These are phyloP conservation scores for Echria macrotheca DNA, from an alignment of 495 filamentous ascomycete species.

Conservation along the genomic window DNA sequence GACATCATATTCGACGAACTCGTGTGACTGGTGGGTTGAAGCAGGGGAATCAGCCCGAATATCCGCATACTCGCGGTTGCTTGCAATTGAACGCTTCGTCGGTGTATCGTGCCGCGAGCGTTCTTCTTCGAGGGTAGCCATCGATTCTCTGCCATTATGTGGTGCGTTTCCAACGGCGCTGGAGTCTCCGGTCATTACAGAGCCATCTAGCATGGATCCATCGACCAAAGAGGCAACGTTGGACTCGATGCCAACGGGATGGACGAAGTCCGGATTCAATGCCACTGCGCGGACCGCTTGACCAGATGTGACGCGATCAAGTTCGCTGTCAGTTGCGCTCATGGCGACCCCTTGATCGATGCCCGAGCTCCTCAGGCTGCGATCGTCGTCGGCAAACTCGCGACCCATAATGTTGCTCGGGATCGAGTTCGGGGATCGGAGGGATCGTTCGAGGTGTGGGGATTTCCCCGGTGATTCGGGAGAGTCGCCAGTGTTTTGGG, in stretches of 20 bases:
- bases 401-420: constrained; percentile 37
- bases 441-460: constrained; percentile 24
- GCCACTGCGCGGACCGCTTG: constrained; percentile 63
- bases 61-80: constrained; percentile 23
- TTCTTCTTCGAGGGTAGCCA: constrained; percentile 32
- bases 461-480: constrained; percentile 37
- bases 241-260: constrained; percentile 72
- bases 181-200: constrained; percentile 55
- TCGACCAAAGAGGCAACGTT: constrained; percentile 83
- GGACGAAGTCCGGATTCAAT: constrained; percentile 69
- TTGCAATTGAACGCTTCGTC: constrained; percentile 30
- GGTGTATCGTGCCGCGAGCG: constrained; percentile 29
- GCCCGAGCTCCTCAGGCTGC: constrained; percentile 36
- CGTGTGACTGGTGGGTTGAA: constrained; percentile 28
- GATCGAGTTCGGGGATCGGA: constrained; percentile 31
- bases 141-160: constrained; percentile 30
- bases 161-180: constrained; percentile 26
- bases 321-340: constrained; percentile 65
- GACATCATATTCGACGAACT: constrained; percentile 42
- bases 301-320: constrained; percentile 57
- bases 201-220: constrained; percentile 76
- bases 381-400: constrained; percentile 36
- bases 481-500: constrained; percentile 42
- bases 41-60: constrained; percentile 22
- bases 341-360: constrained; percentile 54